Evolutionary conservation across 2,329 filamentous ascomycete genomes (phyloP).

Genomic region (Didymella lethalis): DNA sequence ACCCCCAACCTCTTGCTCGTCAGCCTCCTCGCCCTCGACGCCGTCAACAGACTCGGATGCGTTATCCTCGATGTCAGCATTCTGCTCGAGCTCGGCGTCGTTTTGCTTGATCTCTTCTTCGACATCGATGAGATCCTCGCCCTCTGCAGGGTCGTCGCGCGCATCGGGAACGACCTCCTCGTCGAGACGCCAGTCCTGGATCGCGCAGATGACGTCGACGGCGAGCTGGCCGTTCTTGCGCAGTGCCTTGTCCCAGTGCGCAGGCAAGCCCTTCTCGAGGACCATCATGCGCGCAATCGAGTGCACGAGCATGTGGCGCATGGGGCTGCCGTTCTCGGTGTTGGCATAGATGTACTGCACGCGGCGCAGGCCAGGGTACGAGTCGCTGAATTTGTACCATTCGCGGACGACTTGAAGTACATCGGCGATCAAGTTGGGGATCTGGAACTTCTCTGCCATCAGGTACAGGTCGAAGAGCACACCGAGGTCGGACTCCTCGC

Average conservation of each 20-base stretch:
- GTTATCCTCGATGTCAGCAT: conserved; percentile 36
- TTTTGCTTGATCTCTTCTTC: conserved; percentile 49
- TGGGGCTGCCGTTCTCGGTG: conserved; percentile 56
- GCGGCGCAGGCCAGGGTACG: conserved; percentile 60
- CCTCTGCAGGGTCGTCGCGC: conserved; percentile 54
- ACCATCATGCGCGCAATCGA: conserved; percentile 61
- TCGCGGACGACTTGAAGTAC: conserved; percentile 59
- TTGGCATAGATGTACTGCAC: conserved; percentile 63
- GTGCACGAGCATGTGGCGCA: conserved; percentile 60
- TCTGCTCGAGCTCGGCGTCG: conserved; percentile 42
- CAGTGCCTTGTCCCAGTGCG: conserved; percentile 63
- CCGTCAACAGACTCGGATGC: conserved; percentile 21
- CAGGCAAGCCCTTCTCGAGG: conserved; percentile 58
- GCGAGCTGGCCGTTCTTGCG: conserved; percentile 63
- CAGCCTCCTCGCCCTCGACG: conserved; percentile 21
- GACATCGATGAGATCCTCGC: conserved; percentile 47
- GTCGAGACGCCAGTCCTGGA: conserved; percentile 63
- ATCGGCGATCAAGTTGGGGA: conserved; percentile 57
- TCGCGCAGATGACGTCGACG: conserved; percentile 62
- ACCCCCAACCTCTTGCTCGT: conserved; percentile 28
- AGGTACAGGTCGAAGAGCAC: conserved; percentile 63
- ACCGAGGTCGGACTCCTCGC: conserved; percentile 60
- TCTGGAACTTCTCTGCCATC: conserved; percentile 62
- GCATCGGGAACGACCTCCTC: conserved; percentile 59
- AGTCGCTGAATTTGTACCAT: conserved; percentile 62